Evolutionary conservation across 441 rosid genomes (phyloP).

Genomic region (Euphorbia corollata): DNA sequence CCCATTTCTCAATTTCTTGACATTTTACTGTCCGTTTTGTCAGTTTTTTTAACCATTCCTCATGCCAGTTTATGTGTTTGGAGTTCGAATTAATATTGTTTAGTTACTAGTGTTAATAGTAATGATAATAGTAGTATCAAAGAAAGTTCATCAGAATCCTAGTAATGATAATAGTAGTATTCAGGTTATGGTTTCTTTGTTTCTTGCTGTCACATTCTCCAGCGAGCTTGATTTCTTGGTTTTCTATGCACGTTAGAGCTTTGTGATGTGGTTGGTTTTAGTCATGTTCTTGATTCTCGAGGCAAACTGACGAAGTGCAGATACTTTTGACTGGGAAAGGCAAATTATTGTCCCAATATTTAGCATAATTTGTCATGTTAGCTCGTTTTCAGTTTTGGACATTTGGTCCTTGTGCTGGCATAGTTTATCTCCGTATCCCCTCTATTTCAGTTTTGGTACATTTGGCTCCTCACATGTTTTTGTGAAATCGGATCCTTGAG

Average conservation of each 20-base stretch:
- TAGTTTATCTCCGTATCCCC: neutral
- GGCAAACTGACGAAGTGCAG: neutral
- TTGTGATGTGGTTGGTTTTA: slow-evolving; percentile 1
- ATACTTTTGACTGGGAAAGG: neutral
- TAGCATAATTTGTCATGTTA: neutral
- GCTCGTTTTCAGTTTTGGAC: neutral
- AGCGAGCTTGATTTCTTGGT: neutral
- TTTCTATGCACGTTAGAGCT: neutral
- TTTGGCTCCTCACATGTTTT: too few relatives aligned
- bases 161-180: neutral
- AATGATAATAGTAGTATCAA: too few relatives aligned
- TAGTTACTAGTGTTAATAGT: neutral
- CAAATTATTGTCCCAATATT: neutral
- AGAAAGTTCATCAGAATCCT: neutral
- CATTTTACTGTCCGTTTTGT: neutral
- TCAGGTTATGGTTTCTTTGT: neutral
- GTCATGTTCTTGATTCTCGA: neutral
- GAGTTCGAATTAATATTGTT: neutral
- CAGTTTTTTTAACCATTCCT: neutral
- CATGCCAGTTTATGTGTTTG: neutral
- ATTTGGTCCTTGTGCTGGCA: neutral
- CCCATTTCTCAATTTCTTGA: neutral
- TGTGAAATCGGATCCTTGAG: too few relatives aligned
- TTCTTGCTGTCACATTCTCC: neutral
- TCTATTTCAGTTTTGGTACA: neutral